A percentile compares a stretch with the other conserved stretches of the same genome.
These are phyloP conservation scores for Phytophthora quininea DNA, from an alignment of 352 stramenopile genomes.

Conservation along the genomic window DNA sequence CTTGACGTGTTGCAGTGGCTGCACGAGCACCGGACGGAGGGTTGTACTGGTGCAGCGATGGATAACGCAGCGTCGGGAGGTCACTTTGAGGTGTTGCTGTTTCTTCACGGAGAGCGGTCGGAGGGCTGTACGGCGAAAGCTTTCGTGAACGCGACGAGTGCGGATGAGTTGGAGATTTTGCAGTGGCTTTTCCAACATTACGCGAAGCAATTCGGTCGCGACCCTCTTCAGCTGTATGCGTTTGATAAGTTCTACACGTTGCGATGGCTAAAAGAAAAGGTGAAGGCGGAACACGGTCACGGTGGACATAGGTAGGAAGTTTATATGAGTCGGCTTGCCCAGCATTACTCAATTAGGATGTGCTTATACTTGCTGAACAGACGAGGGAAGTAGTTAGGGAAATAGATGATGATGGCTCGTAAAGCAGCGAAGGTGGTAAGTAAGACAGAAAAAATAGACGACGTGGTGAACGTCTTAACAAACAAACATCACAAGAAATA, in stretches of 20 bases:
- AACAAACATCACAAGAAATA: no score
- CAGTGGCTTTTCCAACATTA: conserved; percentile 46
- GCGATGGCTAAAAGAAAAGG: conserved; percentile 43
- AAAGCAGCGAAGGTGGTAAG: no score
- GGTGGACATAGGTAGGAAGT: not conserved
- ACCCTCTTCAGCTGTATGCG: conserved; percentile 42
- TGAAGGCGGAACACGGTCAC: not conserved
- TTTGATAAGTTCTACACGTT: conserved; percentile 46
- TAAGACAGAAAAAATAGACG: no score
- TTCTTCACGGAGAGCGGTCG: conserved; percentile 33
- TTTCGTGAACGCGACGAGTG: conserved; percentile 43
- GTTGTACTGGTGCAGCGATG: conserved; percentile 39
- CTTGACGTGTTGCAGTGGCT: conserved; percentile 39
- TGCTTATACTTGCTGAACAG: no score
- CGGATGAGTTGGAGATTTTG: conserved; percentile 44
- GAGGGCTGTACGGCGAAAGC: conserved; percentile 34
- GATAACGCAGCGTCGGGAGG: conserved; percentile 36
- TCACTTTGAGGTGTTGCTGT: conserved; percentile 49
- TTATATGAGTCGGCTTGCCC: conserved; percentile 3
- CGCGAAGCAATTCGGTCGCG: conserved; percentile 29
- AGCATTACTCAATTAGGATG: no score
- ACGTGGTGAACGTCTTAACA: no score
- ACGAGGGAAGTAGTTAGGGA: not conserved
- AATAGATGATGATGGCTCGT: not conserved
- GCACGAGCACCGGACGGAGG: conserved; percentile 31